These are phyloP conservation scores for Tylopilus orsonianus DNA, from an alignment of 1,284 basidiomycete genomes.

Conservation along the genomic window DNA sequence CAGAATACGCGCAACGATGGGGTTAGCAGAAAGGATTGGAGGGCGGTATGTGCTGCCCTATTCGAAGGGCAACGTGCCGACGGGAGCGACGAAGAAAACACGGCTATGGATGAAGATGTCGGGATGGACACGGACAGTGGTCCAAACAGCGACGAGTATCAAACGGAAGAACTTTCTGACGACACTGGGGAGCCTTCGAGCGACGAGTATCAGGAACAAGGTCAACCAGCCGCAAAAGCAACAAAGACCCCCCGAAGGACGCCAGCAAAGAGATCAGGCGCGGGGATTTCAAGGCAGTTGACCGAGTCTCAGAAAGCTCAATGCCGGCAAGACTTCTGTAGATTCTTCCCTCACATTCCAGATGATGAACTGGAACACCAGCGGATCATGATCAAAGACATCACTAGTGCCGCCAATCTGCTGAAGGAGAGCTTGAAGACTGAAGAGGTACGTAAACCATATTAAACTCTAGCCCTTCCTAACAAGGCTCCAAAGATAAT, in stretches of 20 bases:
- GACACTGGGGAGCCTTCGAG: conserved; percentile 23
- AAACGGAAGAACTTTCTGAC: conserved; percentile 15
- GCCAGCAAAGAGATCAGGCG: conserved; percentile 2
- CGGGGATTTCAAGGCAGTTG: conserved; percentile 29
- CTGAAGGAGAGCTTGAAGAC: conserved; percentile 69
- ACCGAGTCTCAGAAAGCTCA: conserved; percentile 53
- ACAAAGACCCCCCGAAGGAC: conserved; percentile 11
- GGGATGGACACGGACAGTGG: conserved; percentile 21
- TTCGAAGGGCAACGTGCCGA: conserved; percentile 41
- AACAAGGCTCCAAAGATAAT: conserved; percentile 48
- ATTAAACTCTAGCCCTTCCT: background rate
- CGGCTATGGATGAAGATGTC: conserved; percentile 25
- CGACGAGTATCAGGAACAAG: conserved; percentile 31
- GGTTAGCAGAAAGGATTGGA: conserved; percentile 67
- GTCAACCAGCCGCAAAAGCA: conserved; percentile 5
- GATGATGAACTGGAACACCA: conserved; percentile 46
- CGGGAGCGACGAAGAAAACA: conserved; percentile 21
- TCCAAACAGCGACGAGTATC: conserved; percentile 32
- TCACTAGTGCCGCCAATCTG: conserved; percentile 53
- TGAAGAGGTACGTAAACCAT: conserved; percentile 54
- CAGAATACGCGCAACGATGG: conserved; percentile 20
- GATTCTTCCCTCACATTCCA: conserved; percentile 62
- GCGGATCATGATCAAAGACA: conserved; percentile 62
- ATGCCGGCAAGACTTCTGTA: conserved; percentile 57
- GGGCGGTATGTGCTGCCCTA: conserved; percentile 69